Conservation (phyloP, 805 yeast genomes). For the Candida arabinofermentans region DNA sequence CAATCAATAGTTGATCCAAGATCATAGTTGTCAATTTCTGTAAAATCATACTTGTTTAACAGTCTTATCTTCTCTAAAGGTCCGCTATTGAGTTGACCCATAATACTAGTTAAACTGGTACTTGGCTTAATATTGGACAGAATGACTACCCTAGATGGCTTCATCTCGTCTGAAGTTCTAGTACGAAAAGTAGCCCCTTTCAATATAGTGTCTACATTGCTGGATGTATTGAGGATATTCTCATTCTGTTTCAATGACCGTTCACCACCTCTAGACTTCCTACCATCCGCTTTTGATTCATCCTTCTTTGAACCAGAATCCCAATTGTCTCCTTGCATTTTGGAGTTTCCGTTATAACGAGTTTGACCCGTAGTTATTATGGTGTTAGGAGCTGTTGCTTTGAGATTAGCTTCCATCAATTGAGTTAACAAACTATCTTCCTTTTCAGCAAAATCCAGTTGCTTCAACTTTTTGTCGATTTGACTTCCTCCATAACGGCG, state of each 20-base stretch:
- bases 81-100: slow-evolving; percentile 64
- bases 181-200: slow-evolving; percentile 1
- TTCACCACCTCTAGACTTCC: too few relatives aligned
- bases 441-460: slow-evolving; percentile 6
- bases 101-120: slow-evolving; percentile 45
- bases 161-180: slow-evolving; percentile 3
- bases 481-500: too few relatives aligned
- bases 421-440: slow-evolving; percentile 17
- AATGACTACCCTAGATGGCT: slow-evolving; percentile 18
- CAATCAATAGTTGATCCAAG: slow-evolving; percentile 18
- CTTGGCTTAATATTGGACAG: slow-evolving; percentile 22
- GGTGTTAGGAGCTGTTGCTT: slow-evolving; percentile 5
- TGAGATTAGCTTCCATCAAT: slow-evolving; percentile 16
- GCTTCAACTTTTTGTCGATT: background rate
- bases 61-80: slow-evolving; percentile 52
- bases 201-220: background rate
- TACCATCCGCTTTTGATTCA: background rate
- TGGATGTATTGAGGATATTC: background rate
- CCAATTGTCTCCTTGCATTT: slow-evolving; percentile 2
- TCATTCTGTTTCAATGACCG: background rate
- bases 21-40: slow-evolving; percentile 5
- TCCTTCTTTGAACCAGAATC: background rate
- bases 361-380: too few relatives aligned
- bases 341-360: too few relatives aligned
- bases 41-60: slow-evolving; percentile 16